Conservation (phyloP, 495 filamentous ascomycete genomes). For the Glutinoglossum americanum region DNA sequence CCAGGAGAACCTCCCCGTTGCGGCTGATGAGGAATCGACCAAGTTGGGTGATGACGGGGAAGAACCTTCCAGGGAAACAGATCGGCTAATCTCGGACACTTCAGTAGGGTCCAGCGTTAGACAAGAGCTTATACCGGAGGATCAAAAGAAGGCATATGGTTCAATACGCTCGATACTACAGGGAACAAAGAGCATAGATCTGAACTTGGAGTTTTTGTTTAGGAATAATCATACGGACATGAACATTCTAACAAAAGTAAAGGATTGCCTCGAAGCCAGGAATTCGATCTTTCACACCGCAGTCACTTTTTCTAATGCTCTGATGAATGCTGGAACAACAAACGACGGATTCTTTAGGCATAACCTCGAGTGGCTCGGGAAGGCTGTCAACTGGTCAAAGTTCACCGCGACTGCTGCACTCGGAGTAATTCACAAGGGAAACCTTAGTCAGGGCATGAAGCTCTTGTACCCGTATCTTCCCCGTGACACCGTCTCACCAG, state of each 20-base stretch:
- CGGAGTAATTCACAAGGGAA: conserved; percentile 90
- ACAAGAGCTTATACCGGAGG: conserved; percentile 14
- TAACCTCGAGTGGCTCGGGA: conserved; percentile 94
- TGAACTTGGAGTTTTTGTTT: conserved; percentile 91
- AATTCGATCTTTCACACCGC: conserved; percentile 98
- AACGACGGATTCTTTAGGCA: conserved; percentile 95
- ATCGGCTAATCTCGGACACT: conserved; percentile 23
- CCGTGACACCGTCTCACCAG: conserved; percentile 42
- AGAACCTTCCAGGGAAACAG: conserved; percentile 28
- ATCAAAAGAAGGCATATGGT: conserved; percentile 40
- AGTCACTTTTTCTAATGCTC: conserved; percentile 91
- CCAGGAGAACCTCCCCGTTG: conserved; percentile 45
- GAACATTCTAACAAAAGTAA: conserved; percentile 81
- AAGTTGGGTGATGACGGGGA: conserved; percentile 25
- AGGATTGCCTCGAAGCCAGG: conserved; percentile 81
- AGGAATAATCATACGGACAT: conserved; percentile 78
- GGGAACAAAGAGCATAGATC: conserved; percentile 75
- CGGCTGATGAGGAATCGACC: conserved; percentile 14
- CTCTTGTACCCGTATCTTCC: conserved; percentile 90
- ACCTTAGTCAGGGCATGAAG: conserved; percentile 78
- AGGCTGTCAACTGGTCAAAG: conserved; percentile 99
- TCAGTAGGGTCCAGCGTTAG: not conserved
- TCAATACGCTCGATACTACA: conserved; percentile 72
- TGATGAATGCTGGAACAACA: conserved; percentile 98
- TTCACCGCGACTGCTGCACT: conserved; percentile 95